These are phyloP conservation scores for Agaricales sp. DNA, from an alignment of 1,284 basidiomycete genomes.

Conservation along the genomic window DNA sequence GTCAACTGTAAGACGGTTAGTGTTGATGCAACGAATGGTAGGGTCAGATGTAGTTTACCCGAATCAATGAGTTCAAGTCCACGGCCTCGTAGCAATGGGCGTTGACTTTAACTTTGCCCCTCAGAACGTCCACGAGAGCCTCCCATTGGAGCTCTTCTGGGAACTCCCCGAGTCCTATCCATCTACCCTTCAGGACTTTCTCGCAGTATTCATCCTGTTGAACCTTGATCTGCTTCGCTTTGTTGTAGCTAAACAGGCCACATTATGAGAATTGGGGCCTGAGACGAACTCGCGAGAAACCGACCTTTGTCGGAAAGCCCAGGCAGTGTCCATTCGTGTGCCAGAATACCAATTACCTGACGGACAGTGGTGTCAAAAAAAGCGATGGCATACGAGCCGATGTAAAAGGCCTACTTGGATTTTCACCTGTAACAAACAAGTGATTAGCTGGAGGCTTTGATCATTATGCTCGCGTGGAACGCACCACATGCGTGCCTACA, in stretches of 20 bases:
- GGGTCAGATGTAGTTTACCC: slow-evolving; percentile 32
- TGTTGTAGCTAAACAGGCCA: slow-evolving; percentile 33
- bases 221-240: slow-evolving; percentile 51
- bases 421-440: slow-evolving; percentile 13
- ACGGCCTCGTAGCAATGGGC: slow-evolving; percentile 74
- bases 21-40: slow-evolving; percentile 5
- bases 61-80: slow-evolving; percentile 69
- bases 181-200: slow-evolving; percentile 46
- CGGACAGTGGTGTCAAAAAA: background rate
- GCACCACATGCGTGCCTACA: slow-evolving; percentile 1
- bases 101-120: slow-evolving; percentile 73
- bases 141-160: slow-evolving; percentile 81
- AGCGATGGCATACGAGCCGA: background rate
- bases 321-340: slow-evolving; percentile 42
- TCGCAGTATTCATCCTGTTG: slow-evolving; percentile 59
- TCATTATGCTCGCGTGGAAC: background rate
- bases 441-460: slow-evolving; percentile 1
- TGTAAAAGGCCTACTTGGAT: background rate
- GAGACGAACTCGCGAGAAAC: slow-evolving; percentile 24
- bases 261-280: slow-evolving; percentile 23
- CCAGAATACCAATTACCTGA: background rate
- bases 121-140: slow-evolving; percentile 76
- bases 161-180: slow-evolving; percentile 52
- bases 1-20: background rate
- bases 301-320: slow-evolving; percentile 41